phyloP scores from a whole-genome alignment of 2,329 filamentous ascomycete species.

The Alternaria infectoria region DNA sequence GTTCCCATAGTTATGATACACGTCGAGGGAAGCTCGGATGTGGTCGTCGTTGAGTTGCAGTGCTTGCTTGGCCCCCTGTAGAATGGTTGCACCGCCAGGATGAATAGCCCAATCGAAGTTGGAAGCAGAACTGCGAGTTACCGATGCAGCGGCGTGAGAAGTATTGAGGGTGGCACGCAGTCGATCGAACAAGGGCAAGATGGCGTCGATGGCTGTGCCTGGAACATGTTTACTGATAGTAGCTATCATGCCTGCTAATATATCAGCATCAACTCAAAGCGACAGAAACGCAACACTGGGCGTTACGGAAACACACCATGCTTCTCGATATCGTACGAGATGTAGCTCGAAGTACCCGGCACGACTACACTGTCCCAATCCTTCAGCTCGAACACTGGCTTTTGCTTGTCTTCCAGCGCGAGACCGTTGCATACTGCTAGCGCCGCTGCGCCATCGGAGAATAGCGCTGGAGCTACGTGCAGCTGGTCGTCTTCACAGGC shows the following conservation, averaged over 20 bases:
- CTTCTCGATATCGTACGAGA: conserved; percentile 71
- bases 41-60: conserved; percentile 67
- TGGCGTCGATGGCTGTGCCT: conserved; percentile 19
- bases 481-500: conserved; percentile 58
- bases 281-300: neutral
- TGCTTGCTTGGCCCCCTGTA: conserved; percentile 66
- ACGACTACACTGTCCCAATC: conserved; percentile 71
- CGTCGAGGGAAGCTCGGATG: conserved; percentile 72
- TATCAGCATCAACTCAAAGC: neutral
- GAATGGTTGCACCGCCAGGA: conserved; percentile 70
- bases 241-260: conserved; percentile 23
- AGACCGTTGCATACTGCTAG: conserved; percentile 69
- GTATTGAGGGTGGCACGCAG: neutral
- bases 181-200: conserved; percentile 44
- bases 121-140: conserved; percentile 45
- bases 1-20: conserved; percentile 73
- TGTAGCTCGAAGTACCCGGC: conserved; percentile 65
- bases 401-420: conserved; percentile 48
- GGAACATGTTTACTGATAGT: conserved; percentile 33
- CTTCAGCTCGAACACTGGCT: conserved; percentile 63
- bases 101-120: conserved; percentile 79
- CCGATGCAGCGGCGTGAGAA: conserved; percentile 41
- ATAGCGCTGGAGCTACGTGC: conserved; percentile 69
- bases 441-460: conserved; percentile 74
- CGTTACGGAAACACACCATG: conserved; percentile 54